phyloP scores from a whole-genome alignment of 2,329 filamentous ascomycete species.

The Calycina marina region DNA sequence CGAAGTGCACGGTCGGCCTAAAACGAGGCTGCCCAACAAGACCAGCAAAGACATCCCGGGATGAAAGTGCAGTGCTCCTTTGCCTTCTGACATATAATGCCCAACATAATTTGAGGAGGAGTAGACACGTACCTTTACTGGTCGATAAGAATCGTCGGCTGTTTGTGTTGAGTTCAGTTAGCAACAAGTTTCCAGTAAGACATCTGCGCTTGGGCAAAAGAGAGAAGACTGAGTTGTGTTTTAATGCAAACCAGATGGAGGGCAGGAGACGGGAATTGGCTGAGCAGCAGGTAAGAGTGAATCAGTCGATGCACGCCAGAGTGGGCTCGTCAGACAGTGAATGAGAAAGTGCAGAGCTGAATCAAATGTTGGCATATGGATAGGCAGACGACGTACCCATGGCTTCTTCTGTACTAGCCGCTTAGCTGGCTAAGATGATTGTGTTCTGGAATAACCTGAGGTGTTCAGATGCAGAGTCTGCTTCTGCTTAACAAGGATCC shows the following conservation, averaged over 20 bases:
- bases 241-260: too few species aligned
- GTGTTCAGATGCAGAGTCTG: neutral
- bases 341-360: neutral
- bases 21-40: neutral
- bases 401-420: conserved; percentile 1
- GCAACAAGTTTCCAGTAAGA: too few species aligned
- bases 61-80: too few species aligned
- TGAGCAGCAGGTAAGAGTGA: conserved; percentile 1
- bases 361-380: neutral
- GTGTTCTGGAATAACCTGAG: conserved; percentile 1
- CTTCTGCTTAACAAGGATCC: conserved; percentile 2
- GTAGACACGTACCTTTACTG: conserved; percentile 4
- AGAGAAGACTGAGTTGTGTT: too few species aligned
- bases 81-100: neutral
- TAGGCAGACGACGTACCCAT: conserved; percentile 2
- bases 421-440: neutral
- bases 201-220: too few species aligned
- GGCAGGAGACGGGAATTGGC: conserved; percentile 3
- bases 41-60: too few species aligned
- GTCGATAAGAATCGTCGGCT: conserved; percentile 8
- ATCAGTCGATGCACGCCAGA: neutral
- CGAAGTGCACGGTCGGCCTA: conserved; percentile 1
- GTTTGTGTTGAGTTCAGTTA: conserved; percentile 1
- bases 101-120: neutral
- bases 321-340: neutral